Evolutionary conservation across 345 rosid genomes (phyloP).

Genomic region (Populus simonii): DNA sequence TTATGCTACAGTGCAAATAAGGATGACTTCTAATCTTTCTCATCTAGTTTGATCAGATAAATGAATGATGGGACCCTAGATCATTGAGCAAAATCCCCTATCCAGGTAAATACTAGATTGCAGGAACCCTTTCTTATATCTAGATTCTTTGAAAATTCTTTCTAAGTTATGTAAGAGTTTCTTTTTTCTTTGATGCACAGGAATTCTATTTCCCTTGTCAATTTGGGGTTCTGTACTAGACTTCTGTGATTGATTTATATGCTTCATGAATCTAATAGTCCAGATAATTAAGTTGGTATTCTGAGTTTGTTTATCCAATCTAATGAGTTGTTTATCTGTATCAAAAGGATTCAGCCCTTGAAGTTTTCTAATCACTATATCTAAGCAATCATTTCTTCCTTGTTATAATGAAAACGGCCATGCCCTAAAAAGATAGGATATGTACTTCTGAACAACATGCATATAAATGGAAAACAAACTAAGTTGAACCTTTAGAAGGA

Average conservation of each 20-base stretch:
- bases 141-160: background rate
- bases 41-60: background rate
- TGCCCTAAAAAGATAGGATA: background rate
- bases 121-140: background rate
- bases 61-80: background rate
- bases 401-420: background rate
- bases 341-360: background rate
- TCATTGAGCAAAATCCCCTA: background rate
- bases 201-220: background rate
- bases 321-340: background rate
- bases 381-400: background rate
- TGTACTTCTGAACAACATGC: background rate
- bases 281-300: background rate
- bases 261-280: background rate
- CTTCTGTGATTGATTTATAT: background rate
- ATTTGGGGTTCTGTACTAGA: background rate
- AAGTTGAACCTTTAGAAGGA: constrained; percentile 55
- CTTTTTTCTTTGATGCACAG: background rate
- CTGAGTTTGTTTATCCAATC: background rate
- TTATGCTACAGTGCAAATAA: background rate
- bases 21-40: no score
- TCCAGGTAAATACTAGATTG: background rate
- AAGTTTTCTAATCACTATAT: background rate
- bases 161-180: background rate
- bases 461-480: background rate